phyloP scores from a whole-genome alignment of 1,284 basidiomycete species.

The Xerocomus amazonicus region DNA sequence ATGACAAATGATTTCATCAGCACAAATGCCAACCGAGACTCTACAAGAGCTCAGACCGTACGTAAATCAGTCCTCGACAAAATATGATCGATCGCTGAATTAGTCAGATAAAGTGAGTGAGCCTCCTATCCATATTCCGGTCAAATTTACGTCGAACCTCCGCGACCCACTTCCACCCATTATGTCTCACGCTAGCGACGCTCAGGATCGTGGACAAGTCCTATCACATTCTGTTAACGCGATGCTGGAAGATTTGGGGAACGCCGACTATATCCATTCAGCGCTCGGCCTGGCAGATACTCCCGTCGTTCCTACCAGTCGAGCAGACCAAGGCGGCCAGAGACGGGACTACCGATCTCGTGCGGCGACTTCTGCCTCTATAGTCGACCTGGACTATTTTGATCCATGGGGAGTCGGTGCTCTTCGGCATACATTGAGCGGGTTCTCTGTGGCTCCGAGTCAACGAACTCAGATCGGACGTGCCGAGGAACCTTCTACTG shows the following conservation, averaged over 20 bases:
- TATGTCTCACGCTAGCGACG: constrained; percentile 10
- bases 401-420: constrained; percentile 38
- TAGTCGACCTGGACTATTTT: constrained; percentile 34
- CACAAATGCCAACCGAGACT: background rate
- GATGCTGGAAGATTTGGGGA: constrained; percentile 7
- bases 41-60: too few species aligned
- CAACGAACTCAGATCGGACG: background rate
- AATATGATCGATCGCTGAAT: background rate
- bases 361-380: constrained; percentile 3
- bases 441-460: constrained; percentile 14
- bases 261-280: constrained; percentile 14
- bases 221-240: constrained; percentile 4
- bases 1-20: background rate
- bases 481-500: background rate
- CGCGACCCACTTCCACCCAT: background rate
- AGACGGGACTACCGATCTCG: background rate
- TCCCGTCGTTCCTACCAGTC: background rate
- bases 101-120: background rate
- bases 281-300: constrained; percentile 9
- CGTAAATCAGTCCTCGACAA: background rate
- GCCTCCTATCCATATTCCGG: constrained; percentile 1
- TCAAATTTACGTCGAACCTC: background rate
- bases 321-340: background rate
- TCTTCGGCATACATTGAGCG: constrained; percentile 29
- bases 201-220: background rate